Base-by-base conservation (phyloP, 495 filamentous ascomycete species). In the Echria macrotheca region DNA sequence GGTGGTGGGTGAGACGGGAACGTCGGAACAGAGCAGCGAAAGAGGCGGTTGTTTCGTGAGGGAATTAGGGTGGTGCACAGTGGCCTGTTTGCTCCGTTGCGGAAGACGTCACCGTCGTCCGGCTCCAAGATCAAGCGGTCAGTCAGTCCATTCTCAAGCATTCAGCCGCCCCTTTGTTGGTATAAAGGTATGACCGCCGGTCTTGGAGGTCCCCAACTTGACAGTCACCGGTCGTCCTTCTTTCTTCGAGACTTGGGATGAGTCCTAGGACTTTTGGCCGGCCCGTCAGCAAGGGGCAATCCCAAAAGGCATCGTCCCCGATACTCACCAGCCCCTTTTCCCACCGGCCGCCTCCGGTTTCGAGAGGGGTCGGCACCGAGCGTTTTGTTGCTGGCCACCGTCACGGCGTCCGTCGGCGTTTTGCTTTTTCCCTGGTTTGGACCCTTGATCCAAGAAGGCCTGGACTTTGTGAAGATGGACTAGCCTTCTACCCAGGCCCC, bases 331-430 rank as follows among this genome's bases (percentile, higher is more conserved):
- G n/a, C n/a, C n/a, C n/a, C n/a, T n/a, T n/a, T n/a, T n/a, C n/a
- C n/a, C n/a, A n/a, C n/a, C n/a, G n/a, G n/a, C n/a, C n/a, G n/a
- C n/a, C n/a, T n/a, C n/a, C n/a, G n/a, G n/a, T n/a, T 21, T 8
- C 4, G 19, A 21, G 38, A 41, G 38, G 38, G 38, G 38, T 41
- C 24, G 38, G 21, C 36, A 21, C 9, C 14, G 12, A 44, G 40
- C 40, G 40, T 44, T 44, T 44, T 44, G 21, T 24, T 44, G 24
- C 24, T 24, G 40, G 40, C 9, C 42, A 22, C 26, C 24, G 24
- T 44, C 42, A 22, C n/a, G 19, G 26, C 24, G n/a, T 26, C 42
- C 42, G 23, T 28, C 23, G 5, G 12, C 42, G 25, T 44, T 26
- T 44, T 26, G 40, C 44, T 21, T 38, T 28, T 36, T 47, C 21